Base-by-base conservation (phyloP, 352 stramenopile species). In the Phytophthora pseudosyringae region DNA sequence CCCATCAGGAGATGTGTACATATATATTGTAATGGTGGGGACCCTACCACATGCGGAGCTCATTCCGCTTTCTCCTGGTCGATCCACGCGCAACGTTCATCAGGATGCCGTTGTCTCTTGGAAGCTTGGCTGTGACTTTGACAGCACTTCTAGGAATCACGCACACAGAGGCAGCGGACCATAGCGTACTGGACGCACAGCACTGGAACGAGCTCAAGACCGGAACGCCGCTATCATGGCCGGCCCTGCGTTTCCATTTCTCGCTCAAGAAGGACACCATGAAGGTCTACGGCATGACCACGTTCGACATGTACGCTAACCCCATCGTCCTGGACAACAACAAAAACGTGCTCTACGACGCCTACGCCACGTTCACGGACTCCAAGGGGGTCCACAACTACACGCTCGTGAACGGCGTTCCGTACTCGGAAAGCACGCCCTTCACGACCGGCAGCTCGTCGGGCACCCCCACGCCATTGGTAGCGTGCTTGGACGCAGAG, bases 301-400 rank as follows among this genome's bases (percentile, higher is more conserved):
- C 68, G 15, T 71, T 80, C 49, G 44, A 72, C 16, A 64, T 78
- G 28, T 69, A 80, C 38, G 76, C 68, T 0, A 71, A 71, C 32
- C 65, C 71, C 21, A 61, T 40, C 16, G 59, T 69, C 3, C 36
- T 56, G 47, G 60, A 59, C 4, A 57, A 65, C 36, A 60, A 59
- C 18, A 41, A 50, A n/a, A 53, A 56, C 13, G 65, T 83, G 16
- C 43, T 74, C 5, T 83, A 75, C 50, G 63, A 80, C 44, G 62
- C 52, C n/a, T 67, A 73, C 48, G 47, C 59, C 33, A 63, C 47
- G 1, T 61, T 75, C 40, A 44, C 53, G 33, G 49, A 68, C 26
- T 43, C 50, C 35, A 45, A 53, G 9, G 67, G 54, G 2, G 16
- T 64, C 3, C 51, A 74, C 35, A 75, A 71, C 39, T 80, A 76